Percentiles rank a stretch among this genome's conserved stretches.
Evolutionary conservation across 805 yeast species (phyloP).

Genomic region (Torulaspora franciscae): DNA sequence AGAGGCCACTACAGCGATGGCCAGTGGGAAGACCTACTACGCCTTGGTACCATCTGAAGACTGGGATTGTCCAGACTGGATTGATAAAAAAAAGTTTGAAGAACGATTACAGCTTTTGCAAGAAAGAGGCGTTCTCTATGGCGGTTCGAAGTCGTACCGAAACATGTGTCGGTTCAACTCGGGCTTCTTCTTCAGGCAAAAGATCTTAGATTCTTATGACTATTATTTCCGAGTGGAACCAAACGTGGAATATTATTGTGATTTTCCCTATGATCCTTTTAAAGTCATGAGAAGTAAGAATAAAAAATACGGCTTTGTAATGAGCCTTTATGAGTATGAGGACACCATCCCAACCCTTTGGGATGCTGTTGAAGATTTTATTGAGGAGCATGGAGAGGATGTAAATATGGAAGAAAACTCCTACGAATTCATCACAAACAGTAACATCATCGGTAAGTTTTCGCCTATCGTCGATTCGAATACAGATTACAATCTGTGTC

Average conservation of each 20-base stretch:
- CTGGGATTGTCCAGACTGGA: constrained; percentile 73
- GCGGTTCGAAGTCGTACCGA: constrained; percentile 62
- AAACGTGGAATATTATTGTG: constrained; percentile 81
- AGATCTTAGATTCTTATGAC: constrained; percentile 63
- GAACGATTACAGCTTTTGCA: constrained; percentile 43
- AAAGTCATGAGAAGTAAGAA: constrained; percentile 66
- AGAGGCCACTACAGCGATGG: constrained; percentile 54
- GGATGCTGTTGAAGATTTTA: constrained; percentile 62
- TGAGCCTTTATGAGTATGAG: constrained; percentile 73
- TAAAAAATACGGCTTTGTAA: constrained; percentile 84
- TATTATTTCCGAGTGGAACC: constrained; percentile 97
- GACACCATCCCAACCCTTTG: constrained; percentile 85
- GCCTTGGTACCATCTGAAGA: constrained; percentile 61
- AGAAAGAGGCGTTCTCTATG: constrained; percentile 54
- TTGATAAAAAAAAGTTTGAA: constrained; percentile 54
- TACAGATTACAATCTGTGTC: constrained; percentile 70
- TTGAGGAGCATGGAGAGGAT: constrained; percentile 49
- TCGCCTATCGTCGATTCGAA: constrained; percentile 44
- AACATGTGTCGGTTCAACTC: constrained; percentile 96
- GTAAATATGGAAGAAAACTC: constrained; percentile 37
- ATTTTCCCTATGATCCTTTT: constrained; percentile 80
- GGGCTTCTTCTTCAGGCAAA: constrained; percentile 82
- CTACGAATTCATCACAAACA: constrained; percentile 46
- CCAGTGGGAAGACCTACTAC: constrained; percentile 59
- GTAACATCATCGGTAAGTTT: constrained; percentile 40